These are phyloP conservation scores for Kwoniella sp. DNA, from an alignment of 768 basidiomycete species.

Conservation along the genomic window DNA sequence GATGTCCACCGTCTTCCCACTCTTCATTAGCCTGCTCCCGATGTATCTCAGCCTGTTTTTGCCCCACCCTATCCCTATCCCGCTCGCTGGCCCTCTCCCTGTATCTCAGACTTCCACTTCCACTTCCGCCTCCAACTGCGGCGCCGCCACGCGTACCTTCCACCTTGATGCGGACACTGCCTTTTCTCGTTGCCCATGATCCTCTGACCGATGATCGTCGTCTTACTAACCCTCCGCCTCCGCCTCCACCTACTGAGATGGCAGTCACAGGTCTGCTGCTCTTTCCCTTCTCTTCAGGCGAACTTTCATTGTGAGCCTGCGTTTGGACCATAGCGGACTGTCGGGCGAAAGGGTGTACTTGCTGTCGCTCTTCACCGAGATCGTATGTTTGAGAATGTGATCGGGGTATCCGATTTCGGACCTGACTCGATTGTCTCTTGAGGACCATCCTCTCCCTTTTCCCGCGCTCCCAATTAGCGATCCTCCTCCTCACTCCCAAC, in stretches of 20 bases:
- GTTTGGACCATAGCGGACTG: background rate
- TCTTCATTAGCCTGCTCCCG: background rate
- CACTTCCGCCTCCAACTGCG: background rate
- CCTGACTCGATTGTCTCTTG: background rate
- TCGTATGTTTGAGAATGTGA: background rate
- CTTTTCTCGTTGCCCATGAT: background rate
- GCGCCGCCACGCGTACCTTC: background rate
- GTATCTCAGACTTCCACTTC: background rate
- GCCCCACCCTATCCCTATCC: no score
- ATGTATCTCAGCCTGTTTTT: background rate
- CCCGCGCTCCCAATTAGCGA: slow-evolving; percentile 1
- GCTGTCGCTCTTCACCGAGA: background rate
- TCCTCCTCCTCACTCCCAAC: slow-evolving; percentile 2
- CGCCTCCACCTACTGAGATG: background rate
- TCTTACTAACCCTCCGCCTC: background rate
- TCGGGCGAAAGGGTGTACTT: background rate
- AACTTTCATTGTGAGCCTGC: background rate
- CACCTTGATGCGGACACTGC: background rate
- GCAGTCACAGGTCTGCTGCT: background rate
- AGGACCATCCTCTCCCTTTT: slow-evolving; percentile 4
- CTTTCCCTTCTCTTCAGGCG: background rate
- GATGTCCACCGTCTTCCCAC: background rate
- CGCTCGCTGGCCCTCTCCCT: background rate
- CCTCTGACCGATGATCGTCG: background rate
- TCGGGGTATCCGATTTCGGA: background rate